A percentile compares a stretch with the other conserved stretches of the same genome.
Evolutionary conservation across 2,329 filamentous ascomycete genomes (phyloP).

Genomic region (Plectosphaerella plurivora): DNA sequence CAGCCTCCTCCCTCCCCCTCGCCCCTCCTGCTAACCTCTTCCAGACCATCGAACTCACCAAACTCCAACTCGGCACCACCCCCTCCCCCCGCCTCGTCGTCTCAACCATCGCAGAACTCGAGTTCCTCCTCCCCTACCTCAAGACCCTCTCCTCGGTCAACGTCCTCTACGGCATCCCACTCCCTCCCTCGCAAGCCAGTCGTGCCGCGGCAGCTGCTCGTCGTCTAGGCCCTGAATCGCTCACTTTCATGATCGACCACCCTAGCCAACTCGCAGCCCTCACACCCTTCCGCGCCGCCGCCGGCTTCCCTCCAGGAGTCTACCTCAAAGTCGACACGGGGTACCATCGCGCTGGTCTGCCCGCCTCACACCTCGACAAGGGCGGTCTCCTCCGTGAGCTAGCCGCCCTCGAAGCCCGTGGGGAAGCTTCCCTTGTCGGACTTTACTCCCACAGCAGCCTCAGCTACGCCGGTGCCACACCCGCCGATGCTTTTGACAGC

Average conservation of each 20-base stretch:
- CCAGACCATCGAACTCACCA: constrained; percentile 50
- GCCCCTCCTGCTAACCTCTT: fast-evolving
- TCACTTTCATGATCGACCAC: constrained; percentile 56
- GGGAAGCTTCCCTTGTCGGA: constrained; percentile 13
- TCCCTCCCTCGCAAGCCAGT: constrained; percentile 47
- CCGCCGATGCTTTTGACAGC: constrained; percentile 22
- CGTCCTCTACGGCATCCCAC: constrained; percentile 58
- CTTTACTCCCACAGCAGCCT: constrained; percentile 28
- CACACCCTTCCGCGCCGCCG: constrained; percentile 23
- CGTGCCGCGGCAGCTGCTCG: constrained; percentile 42
- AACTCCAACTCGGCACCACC: constrained; percentile 46
- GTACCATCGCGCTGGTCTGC: constrained; percentile 57
- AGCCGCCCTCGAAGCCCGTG: constrained; percentile 16
- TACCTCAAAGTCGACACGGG: constrained; percentile 62
- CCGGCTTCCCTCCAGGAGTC: constrained; percentile 28
- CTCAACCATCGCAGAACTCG: constrained; percentile 56
- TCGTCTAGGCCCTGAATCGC: constrained; percentile 36
- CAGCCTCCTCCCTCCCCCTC: fast-evolving
- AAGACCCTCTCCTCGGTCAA: constrained; percentile 12
- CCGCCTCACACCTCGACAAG: constrained; percentile 34
- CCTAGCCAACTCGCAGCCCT: constrained; percentile 35
- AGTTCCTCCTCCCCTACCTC: constrained; percentile 46
- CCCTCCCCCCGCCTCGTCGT: constrained; percentile 47
- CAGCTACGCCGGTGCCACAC: constrained; percentile 20
- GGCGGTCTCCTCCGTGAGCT: constrained; percentile 30